Evolutionary conservation across 83 land plant genomes (phyloP), one percentile per base, ranked within the genome.

Genomic region (Larix sibirica): DNA sequence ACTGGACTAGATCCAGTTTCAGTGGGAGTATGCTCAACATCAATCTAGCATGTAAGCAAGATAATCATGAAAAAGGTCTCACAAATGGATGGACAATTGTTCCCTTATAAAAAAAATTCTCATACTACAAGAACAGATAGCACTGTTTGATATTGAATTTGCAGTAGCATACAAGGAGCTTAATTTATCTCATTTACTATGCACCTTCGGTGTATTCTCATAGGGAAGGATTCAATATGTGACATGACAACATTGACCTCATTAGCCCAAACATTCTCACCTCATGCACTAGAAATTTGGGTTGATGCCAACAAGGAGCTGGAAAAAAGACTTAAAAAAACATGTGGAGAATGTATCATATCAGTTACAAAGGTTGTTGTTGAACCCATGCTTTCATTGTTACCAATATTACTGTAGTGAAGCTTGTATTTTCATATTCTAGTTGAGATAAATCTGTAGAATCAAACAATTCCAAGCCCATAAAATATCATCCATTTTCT

Each of bases 331-430:
- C 88, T 98, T 10, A 96, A 98, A 87, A 82, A 88, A 77, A 96
- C 99, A 42, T 98, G 99, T 90, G 99, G 96, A 83, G 98, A 98
- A 68, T 96, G 95, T 62, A 98, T 98, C 83, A 98, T 98, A 98
- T 87, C 96, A 13, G 90, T 93, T 59, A 98, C 99, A 56, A 96
- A 98, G 85, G 85, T 92, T 69, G 90, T 90, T 75, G 96, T 98
- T 81, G 99, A 98, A 79, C 99, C 99, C 21, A 85, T 95, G 94
- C 96, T 95, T 79, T 95, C 97, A 50, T 98, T 84, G 95, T 96
- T 80, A 91, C 99, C 70, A 98, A 98, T 28, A 28, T 92, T 10
- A 92, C 98, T 21, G 96, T 97, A 33, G 92, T 96, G 21, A 96
- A 90, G 85, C 95, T 88, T 42, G 90, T 94, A 80, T 69, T 93